Evolutionary conservation across 2,329 filamentous ascomycete genomes (phyloP).

Genomic region (Golovinomyces cichoracearum): DNA sequence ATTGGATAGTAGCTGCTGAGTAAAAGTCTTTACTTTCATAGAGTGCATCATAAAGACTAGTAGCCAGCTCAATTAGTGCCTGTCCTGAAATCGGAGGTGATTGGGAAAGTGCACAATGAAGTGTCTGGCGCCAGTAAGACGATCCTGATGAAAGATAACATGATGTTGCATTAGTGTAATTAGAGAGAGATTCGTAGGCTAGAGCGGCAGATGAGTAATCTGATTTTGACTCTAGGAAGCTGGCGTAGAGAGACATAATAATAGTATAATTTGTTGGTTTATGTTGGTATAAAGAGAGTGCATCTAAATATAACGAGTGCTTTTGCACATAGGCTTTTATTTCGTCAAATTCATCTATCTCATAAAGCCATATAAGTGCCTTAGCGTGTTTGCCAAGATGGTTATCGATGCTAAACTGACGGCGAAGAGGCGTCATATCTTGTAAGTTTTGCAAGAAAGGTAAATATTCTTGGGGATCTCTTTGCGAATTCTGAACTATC

Average conservation of each 20-base stretch:
- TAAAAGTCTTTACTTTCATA: constrained; percentile 64
- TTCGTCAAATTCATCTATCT: constrained; percentile 50
- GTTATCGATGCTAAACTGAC: constrained; percentile 69
- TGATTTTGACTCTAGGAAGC: constrained; percentile 47
- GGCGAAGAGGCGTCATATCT: constrained; percentile 39
- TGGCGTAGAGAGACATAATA: constrained; percentile 56
- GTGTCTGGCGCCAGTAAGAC: constrained; percentile 64
- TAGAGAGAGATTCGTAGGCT: constrained; percentile 62
- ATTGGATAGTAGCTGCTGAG: constrained; percentile 51
- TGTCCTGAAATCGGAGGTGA: constrained; percentile 30
- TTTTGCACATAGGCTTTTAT: constrained; percentile 52
- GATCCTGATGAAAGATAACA: constrained; percentile 61
- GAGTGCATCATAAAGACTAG: constrained; percentile 48
- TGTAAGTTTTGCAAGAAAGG: constrained; percentile 81
- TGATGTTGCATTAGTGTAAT: constrained; percentile 48
- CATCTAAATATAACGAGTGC: constrained; percentile 52
- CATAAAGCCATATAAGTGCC: constrained; percentile 51
- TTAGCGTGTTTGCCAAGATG: constrained; percentile 53
- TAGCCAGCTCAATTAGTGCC: constrained; percentile 42
- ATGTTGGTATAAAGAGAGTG: constrained; percentile 64
- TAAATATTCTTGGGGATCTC: constrained; percentile 82
- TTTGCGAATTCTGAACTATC: constrained; percentile 85
- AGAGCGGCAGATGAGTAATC: constrained; percentile 67
- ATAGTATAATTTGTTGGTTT: constrained; percentile 37
- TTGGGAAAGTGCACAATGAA: constrained; percentile 50